Evolutionary conservation across 768 basidiomycete genomes (phyloP), one percentile per base, ranked within the genome.

Genomic region (Pisolithus microcarpus): DNA sequence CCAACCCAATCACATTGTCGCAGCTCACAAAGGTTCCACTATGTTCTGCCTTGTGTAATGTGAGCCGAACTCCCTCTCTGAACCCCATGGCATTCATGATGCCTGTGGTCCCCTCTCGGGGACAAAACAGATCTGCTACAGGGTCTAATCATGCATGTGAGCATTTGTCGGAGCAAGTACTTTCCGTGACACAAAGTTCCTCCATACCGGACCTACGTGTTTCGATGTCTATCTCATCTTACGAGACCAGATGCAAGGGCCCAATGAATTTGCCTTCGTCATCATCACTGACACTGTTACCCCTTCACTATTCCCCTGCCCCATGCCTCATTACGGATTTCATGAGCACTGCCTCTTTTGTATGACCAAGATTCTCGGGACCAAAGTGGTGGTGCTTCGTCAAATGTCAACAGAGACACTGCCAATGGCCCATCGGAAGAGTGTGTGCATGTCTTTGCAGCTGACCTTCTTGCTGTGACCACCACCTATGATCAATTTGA

Each of bases 381-480:
- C 11, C 56, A 23, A 4, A 24, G 26, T 11, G 34, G 28, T 30
- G 28, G 30, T 21, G 38, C 52, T 0, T 34, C 58, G 18, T 61
- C 64, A 21, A 52, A 39, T 21, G 3, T 59, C 61, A 31, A 58
- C 57, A 58, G 58, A 54, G 39, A 55, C 52, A 8, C 57, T 43
- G 0, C 48, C 69, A 11, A 46, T 56, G 2, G 31, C 11, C 5
- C 65, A 77, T 10, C 62, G 75, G 36, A 91, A 91, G 68, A 88
- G 86, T 58, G 89, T 91, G 30, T 73, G 89, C 7, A 82, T 91
- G 47, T 87, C 85, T 26, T 65, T 90, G 36, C 76, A 82, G 40
- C 89, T 88, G 9, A 87, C 85, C 34, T 88, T 85, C 63, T 85
- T 84, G n/a, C n/a, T n/a, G 6, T 69, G 81, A 0, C 77, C 81